Base-by-base conservation (phyloP, 305 asterid genomes). In the Rubia occidens region DNA sequence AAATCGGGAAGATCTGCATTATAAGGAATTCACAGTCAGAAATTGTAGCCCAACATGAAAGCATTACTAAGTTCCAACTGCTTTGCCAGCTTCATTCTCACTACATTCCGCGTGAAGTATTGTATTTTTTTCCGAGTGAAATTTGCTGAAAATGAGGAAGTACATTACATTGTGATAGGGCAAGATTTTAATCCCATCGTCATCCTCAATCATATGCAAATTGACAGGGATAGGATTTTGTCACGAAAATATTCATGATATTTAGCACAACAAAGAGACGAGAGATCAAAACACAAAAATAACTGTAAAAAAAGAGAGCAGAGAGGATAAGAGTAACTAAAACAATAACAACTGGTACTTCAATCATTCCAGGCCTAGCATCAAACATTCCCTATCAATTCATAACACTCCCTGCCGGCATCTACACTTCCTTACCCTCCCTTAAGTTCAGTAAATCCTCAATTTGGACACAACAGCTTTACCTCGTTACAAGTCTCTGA, bases 1-100 rank as follows among this genome's bases (percentile, higher is more conserved):
- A 89, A 79, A 84, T 89, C 96, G 18, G 96, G 96, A 78, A 89
- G 95, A 88, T 89, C 96, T 89, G 86, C 84, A 78, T 13, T 56
- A 58, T 55, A 51, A 1, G 29, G 60, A 20, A 65, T 13, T 21
- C 58, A 66, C 59, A 66, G 70, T 66, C 60, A 24, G 42, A 66
- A 47, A 44, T 40, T 35, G 15, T 8, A 63, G 44, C 8, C 11
- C 44, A 60, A 26, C 21, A 29, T 60, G 40, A 59, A 8, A 20
- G 8, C 64, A 59, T 26, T 21, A 24, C 64, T 26, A 26, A 59
- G n/a, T 11, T 17, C 20, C 5, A 60, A 15, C 42, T 26, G 42
- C 10, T 35, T 13, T 26, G 42, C 35, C 18, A 49, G 20, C 55
- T 3, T 14, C 8, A 51, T 51, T 15, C 56, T 6, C 8, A 51